Percentiles rank a stretch among this genome's conserved stretches.
phyloP scores from a whole-genome alignment of 805 yeast species.

The Suhomyces sp. region DNA sequence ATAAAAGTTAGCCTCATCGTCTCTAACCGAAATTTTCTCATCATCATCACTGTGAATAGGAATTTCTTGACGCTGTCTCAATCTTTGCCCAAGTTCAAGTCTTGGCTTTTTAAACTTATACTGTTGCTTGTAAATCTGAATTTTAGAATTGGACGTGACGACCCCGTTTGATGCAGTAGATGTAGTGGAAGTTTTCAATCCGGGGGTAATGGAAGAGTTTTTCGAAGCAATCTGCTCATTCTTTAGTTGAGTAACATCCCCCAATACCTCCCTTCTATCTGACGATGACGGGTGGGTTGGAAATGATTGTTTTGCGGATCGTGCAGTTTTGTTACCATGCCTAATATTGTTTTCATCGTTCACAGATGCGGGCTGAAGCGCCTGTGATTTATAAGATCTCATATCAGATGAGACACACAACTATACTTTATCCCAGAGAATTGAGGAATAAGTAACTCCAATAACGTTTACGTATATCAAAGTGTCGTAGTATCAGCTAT shows the following conservation, averaged over 20 bases:
- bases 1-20: conserved; percentile 12
- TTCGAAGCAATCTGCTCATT: conserved; percentile 9
- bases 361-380: conserved; percentile 1
- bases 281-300: conserved; percentile 3
- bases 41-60: conserved; percentile 11
- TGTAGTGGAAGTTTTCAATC: neutral
- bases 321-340: conserved; percentile 1
- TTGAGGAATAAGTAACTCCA: neutral
- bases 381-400: conserved; percentile 4
- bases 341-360: conserved; percentile 9
- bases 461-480: neutral
- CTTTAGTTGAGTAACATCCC: conserved; percentile 27
- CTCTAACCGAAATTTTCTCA: conserved; percentile 2
- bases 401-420: neutral
- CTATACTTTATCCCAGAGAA: neutral
- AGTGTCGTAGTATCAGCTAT: neutral
- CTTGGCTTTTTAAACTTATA: conserved; percentile 21
- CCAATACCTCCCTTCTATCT: conserved; percentile 26
- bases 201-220: neutral
- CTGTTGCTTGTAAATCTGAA: conserved; percentile 19
- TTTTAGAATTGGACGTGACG: conserved; percentile 10
- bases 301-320: neutral
- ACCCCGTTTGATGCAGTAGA: neutral
- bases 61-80: neutral
- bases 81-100: conserved; percentile 12